phyloP scores from a whole-genome alignment of 2,329 filamentous ascomycete species.

The Colletotrichum lindemuthianum region DNA sequence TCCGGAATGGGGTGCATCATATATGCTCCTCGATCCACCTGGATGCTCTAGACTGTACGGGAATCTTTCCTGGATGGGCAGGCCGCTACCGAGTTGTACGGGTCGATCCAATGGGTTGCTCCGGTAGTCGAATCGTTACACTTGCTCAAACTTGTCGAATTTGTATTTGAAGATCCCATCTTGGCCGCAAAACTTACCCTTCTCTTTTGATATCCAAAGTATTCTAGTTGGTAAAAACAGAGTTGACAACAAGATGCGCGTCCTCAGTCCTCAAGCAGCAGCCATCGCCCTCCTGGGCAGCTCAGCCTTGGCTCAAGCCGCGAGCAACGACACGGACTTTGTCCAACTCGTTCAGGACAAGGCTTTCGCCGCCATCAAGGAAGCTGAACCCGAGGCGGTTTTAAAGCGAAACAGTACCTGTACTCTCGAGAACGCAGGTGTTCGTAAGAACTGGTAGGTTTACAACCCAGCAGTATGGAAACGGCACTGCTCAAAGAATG shows the following conservation, averaged over 20 bases:
- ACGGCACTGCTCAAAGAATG: background rate
- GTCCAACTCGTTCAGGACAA: constrained; percentile 1
- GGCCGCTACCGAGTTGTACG: background rate
- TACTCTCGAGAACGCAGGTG: constrained; percentile 7
- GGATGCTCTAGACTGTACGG: background rate
- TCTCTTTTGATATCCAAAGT: no score
- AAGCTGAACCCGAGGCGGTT: background rate
- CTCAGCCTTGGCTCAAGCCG: background rate
- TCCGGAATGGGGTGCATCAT: no score
- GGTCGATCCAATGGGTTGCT: no score
- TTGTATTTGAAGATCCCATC: no score
- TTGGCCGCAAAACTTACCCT: no score
- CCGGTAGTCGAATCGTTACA: no score
- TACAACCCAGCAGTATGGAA: background rate
- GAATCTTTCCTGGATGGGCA: background rate
- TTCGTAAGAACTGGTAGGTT: constrained; percentile 5
- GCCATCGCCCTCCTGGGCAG: background rate
- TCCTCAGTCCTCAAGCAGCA: background rate
- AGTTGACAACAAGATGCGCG: background rate
- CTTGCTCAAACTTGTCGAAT: no score
- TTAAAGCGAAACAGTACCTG: constrained; percentile 5
- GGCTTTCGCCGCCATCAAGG: background rate
- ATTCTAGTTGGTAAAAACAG: no score
- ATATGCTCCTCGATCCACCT: no score
- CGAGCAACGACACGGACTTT: background rate